Conservation (phyloP, 768 basidiomycete genomes). For the Hypsizygus marmoreus region DNA sequence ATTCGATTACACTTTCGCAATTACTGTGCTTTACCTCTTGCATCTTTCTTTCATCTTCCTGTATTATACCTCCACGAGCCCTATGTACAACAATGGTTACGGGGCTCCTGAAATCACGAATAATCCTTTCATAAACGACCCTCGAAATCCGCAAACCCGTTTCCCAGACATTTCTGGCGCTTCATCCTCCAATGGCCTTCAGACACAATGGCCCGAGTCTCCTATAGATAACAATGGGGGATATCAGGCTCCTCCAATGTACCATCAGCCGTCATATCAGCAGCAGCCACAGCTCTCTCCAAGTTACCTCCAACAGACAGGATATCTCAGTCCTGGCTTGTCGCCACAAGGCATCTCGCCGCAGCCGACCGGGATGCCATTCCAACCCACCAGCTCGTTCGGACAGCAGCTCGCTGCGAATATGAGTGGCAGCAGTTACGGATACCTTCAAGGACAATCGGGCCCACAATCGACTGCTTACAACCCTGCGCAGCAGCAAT, state of each 20-base stretch:
- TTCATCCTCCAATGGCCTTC: slow-evolving; percentile 24
- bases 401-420: slow-evolving; percentile 52
- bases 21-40: not conserved
- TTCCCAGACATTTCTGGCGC: slow-evolving; percentile 62
- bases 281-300: slow-evolving; percentile 33
- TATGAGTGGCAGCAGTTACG: slow-evolving; percentile 42
- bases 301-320: slow-evolving; percentile 8
- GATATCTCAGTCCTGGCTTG: slow-evolving; percentile 11
- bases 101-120: slow-evolving; percentile 47
- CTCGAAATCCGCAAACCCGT: slow-evolving; percentile 48
- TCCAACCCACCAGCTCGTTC: slow-evolving; percentile 57
- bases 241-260: slow-evolving; percentile 34
- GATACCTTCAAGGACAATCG: slow-evolving; percentile 34
- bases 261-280: slow-evolving; percentile 35
- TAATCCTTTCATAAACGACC: slow-evolving; percentile 69
- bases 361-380: slow-evolving; percentile 22
- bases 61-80: slow-evolving; percentile 12
- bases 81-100: slow-evolving; percentile 48
- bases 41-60: not conserved
- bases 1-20: not conserved
- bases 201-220: slow-evolving; percentile 39
- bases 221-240: slow-evolving; percentile 18
- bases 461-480: slow-evolving; percentile 31
- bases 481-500: slow-evolving; percentile 49
- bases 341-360: slow-evolving; percentile 20